These are phyloP conservation scores for Salix exigua DNA, from an alignment of 345 rosid species.

Conservation along the genomic window DNA sequence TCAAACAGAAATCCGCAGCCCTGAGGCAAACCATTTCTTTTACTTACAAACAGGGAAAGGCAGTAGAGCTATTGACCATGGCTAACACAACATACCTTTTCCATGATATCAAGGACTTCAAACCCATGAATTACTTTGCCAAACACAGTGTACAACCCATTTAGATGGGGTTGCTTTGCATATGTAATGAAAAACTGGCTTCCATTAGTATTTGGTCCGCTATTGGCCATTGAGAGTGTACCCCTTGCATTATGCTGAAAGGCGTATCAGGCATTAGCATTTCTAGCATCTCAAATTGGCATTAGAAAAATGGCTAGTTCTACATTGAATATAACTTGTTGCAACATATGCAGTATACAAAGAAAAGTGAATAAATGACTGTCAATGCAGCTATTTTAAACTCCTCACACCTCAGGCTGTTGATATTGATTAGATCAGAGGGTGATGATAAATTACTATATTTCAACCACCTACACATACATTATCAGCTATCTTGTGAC, in stretches of 20 bases:
- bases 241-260: slow-evolving; percentile 94
- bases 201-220: slow-evolving; percentile 95
- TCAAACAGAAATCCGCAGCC: neutral
- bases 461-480: neutral
- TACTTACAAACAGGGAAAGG: neutral
- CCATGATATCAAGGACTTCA: slow-evolving; percentile 97
- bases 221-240: slow-evolving; percentile 87
- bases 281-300: neutral
- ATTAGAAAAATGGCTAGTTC: neutral
- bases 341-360: neutral
- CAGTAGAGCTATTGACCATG: neutral
- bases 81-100: slow-evolving; percentile 54
- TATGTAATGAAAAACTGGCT: slow-evolving; percentile 88
- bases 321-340: neutral
- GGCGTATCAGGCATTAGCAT: neutral
- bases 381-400: neutral
- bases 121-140: slow-evolving; percentile 98
- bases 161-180: slow-evolving; percentile 95
- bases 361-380: neutral
- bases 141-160: slow-evolving; percentile 86
- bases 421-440: neutral
- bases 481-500: neutral
- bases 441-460: neutral
- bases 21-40: neutral
- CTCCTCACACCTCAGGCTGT: neutral